phyloP scores from a whole-genome alignment of 2,329 filamentous ascomycete genomes.

The Botrytis cinerea region DNA sequence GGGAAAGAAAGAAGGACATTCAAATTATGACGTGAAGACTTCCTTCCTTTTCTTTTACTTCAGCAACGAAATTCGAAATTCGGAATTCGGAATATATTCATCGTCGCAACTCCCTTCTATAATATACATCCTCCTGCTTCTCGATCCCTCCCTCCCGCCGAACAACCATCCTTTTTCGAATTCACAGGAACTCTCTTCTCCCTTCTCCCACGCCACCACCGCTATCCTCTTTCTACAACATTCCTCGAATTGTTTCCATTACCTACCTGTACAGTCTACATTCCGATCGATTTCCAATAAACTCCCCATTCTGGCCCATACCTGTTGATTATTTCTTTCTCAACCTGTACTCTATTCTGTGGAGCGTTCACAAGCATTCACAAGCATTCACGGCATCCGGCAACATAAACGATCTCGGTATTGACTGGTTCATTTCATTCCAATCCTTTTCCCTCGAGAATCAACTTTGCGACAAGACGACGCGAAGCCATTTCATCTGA shows the following conservation, averaged over 20 bases:
- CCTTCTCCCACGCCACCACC: not conserved
- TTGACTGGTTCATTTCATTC: constrained; percentile 15
- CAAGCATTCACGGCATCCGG: constrained; percentile 43
- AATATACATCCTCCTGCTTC: not conserved
- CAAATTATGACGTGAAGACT: constrained; percentile 19
- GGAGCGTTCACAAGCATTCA: constrained; percentile 47
- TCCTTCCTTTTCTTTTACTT: constrained; percentile 1
- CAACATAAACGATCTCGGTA: constrained; percentile 20
- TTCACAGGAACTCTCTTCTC: not conserved
- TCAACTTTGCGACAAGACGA: not conserved
- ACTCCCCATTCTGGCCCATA: constrained; percentile 19
- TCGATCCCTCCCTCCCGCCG: not conserved
- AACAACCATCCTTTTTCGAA: not conserved
- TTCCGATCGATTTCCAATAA: constrained; percentile 21
- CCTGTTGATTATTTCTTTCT: constrained; percentile 21
- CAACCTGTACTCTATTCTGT: constrained; percentile 44
- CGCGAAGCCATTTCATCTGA: constrained; percentile 1
- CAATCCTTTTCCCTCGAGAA: not conserved
- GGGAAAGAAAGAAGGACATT: constrained; percentile 3
- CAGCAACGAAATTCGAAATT: not conserved
- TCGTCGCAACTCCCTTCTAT: constrained; percentile 1
- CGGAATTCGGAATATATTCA: not conserved
- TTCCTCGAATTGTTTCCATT: constrained; percentile 15
- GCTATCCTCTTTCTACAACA: constrained; percentile 1
- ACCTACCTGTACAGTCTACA: constrained; percentile 22